phyloP scores from a whole-genome alignment of 176 grass and related monocot genomes.

The Neostapfia colusana region DNA sequence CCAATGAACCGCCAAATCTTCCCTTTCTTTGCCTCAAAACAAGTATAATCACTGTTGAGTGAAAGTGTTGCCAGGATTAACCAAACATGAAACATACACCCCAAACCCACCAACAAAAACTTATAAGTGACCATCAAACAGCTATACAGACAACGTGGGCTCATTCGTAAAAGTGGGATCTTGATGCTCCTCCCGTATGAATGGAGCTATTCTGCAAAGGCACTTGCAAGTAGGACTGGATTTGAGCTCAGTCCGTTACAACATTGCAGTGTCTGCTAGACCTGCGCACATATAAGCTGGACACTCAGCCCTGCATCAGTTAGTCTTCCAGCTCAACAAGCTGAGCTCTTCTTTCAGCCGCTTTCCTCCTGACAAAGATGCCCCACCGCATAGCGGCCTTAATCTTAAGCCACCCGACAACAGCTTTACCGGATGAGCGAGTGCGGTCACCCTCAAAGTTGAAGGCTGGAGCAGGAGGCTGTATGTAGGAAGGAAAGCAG shows the following conservation, averaged over 20 bases:
- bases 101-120: conserved; percentile 16
- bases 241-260: background rate
- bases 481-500: conserved; percentile 51
- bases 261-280: conserved; percentile 14
- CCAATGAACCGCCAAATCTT: background rate
- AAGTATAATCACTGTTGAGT: conserved; percentile 5
- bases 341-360: conserved; percentile 88
- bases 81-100: background rate
- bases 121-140: conserved; percentile 17
- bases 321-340: conserved; percentile 93
- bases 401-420: conserved; percentile 97
- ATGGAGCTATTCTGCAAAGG: conserved; percentile 11
- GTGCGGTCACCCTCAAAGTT: conserved; percentile 53
- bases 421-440: conserved; percentile 73
- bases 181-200: conserved; percentile 19
- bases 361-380: conserved; percentile 92
- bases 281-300: conserved; percentile 45
- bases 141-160: conserved; percentile 42
- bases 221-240: too few relatives aligned
- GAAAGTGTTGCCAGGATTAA: background rate
- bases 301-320: conserved; percentile 33
- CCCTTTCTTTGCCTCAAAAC: background rate
- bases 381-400: conserved; percentile 99
- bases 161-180: conserved; percentile 14
- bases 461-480: conserved; percentile 47